These are phyloP conservation scores for Chrysoporthe puriensis DNA, from an alignment of 2,329 filamentous ascomycete species.

Conservation along the genomic window DNA sequence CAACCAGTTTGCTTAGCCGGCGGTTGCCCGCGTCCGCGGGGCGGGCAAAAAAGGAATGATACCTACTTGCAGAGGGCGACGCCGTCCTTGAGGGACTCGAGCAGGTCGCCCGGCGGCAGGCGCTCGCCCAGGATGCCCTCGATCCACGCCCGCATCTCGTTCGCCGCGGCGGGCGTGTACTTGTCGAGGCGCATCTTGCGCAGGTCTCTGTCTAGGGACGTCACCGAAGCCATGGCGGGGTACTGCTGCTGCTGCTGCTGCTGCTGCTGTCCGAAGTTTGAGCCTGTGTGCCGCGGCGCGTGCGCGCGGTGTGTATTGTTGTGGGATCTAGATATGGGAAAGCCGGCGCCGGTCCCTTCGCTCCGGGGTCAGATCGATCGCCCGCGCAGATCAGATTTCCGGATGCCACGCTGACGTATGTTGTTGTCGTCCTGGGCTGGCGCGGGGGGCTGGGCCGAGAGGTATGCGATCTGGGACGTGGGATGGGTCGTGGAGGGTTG, in stretches of 20 bases:
- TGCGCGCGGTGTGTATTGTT: neutral
- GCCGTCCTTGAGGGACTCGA: conserved; percentile 88
- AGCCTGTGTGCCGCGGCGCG: neutral
- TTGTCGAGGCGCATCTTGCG: conserved; percentile 88
- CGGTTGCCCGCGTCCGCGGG: no score
- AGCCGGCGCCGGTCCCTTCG: neutral
- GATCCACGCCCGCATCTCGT: conserved; percentile 85
- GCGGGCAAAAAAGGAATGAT: no score
- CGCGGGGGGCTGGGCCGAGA: neutral
- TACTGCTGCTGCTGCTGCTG: neutral
- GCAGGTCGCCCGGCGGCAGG: conserved; percentile 73
- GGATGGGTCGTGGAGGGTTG: neutral
- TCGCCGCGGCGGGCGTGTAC: conserved; percentile 88
- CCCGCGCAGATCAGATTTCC: neutral
- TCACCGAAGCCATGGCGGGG: conserved; percentile 81
- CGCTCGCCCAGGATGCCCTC: conserved; percentile 77
- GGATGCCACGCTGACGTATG: conserved; percentile 19
- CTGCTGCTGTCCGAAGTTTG: no score
- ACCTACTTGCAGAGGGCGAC: conserved; percentile 88
- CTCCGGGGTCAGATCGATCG: neutral
- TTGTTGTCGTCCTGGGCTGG: neutral
- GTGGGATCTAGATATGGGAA: neutral
- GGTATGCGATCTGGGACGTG: conserved; percentile 1
- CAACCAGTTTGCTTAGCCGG: conserved; percentile 13
- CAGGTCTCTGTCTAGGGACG: conserved; percentile 93